Evolutionary conservation across 805 yeast genomes (phyloP).

Genomic region (Danielia oregonensis): DNA sequence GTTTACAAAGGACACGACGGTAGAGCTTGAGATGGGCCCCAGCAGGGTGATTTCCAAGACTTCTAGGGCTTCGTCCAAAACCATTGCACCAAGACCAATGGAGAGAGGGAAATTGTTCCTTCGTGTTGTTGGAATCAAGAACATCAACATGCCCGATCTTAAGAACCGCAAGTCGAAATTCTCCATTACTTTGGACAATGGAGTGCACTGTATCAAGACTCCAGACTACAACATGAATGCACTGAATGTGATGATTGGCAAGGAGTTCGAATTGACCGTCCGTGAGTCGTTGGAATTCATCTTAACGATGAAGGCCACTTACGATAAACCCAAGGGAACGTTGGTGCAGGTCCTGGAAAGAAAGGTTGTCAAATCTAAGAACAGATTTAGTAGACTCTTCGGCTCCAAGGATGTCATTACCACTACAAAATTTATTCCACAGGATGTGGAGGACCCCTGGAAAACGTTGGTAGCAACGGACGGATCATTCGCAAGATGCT

Average conservation of each 20-base stretch:
- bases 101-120: conserved; percentile 58
- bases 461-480: conserved; percentile 66
- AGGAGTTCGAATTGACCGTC: conserved; percentile 77
- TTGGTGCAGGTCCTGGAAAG: conserved; percentile 60
- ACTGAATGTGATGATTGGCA: conserved; percentile 43
- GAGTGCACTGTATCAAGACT: conserved; percentile 73
- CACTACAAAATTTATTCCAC: conserved; percentile 50
- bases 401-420: conserved; percentile 47
- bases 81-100: not conserved
- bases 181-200: conserved; percentile 67
- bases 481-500: conserved; percentile 85
- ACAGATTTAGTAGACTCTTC: conserved; percentile 44
- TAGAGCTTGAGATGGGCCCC: not conserved
- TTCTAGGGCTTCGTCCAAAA: conserved; percentile 1
- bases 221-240: conserved; percentile 41
- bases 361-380: conserved; percentile 43
- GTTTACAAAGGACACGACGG: not conserved
- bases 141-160: conserved; percentile 46
- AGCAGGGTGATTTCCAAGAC: not conserved
- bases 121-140: conserved; percentile 43
- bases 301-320: conserved; percentile 68
- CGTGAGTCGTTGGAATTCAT: conserved; percentile 59
- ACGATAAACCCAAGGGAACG: conserved; percentile 46
- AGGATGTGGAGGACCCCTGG: conserved; percentile 57
- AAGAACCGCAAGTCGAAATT: conserved; percentile 44